Conservation (phyloP, 1,284 basidiomycete genomes). For the Cutaneotrichosporon sp. region DNA sequence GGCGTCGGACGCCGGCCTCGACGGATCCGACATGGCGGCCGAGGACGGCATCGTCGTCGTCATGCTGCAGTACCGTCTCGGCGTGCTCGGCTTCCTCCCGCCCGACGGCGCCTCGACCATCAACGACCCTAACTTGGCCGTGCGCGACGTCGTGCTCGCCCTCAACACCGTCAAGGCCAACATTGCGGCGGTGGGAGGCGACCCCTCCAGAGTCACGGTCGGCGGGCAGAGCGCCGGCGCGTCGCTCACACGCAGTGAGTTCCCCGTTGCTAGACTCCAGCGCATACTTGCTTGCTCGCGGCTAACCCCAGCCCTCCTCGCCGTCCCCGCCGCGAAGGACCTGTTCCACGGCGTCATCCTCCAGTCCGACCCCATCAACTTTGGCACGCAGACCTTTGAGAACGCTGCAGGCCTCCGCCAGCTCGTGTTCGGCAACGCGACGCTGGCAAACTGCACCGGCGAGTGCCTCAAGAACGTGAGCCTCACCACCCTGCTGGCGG, state of each 20-base stretch:
- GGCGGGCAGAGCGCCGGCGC: conserved; percentile 54
- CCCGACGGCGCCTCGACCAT: conserved; percentile 55
- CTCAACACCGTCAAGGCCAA: conserved; percentile 66
- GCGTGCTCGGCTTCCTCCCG: conserved; percentile 73
- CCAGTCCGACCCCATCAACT: conserved; percentile 69
- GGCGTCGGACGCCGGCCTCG: conserved; percentile 70
- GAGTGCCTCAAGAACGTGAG: conserved; percentile 10
- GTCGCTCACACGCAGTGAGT: conserved; percentile 36
- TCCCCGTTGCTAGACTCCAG: too few relatives aligned
- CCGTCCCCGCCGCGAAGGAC: conserved; percentile 50
- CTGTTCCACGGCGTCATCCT: conserved; percentile 49
- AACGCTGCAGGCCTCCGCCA: neutral
- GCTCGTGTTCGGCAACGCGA: neutral
- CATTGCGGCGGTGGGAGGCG: conserved; percentile 58
- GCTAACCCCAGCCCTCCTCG: conserved; percentile 59
- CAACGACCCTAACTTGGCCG: conserved; percentile 67
- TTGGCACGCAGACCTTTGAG: neutral
- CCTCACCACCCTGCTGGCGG: neutral
- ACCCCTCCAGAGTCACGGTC: conserved; percentile 51
- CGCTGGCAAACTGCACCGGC: conserved; percentile 6
- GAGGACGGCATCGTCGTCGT: conserved; percentile 78
- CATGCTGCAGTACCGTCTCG: conserved; percentile 80
- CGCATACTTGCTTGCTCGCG: too few relatives aligned
- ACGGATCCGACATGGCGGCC: conserved; percentile 72
- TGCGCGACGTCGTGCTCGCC: conserved; percentile 69